Conservation (phyloP, 331 rosid species). For the Phaseolus coccineus region DNA sequence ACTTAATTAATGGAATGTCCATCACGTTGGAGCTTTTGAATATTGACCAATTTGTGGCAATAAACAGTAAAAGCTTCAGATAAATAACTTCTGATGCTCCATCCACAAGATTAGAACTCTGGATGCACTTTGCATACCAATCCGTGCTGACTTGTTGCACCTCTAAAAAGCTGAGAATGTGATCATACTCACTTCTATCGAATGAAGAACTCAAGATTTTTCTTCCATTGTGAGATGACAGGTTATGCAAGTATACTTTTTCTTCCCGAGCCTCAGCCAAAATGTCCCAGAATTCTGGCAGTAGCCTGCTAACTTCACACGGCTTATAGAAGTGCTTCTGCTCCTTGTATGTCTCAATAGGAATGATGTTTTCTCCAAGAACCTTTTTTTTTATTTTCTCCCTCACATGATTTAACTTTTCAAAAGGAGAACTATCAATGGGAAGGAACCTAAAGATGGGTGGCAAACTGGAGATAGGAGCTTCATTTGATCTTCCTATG, state of each 20-base stretch:
- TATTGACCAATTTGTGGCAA: conserved; percentile 59
- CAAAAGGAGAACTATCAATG: conserved; percentile 46
- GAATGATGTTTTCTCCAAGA: conserved; percentile 60
- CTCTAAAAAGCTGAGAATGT: conserved; percentile 58
- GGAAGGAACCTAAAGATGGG: conserved; percentile 68
- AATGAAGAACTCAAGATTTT: conserved; percentile 62
- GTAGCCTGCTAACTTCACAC: conserved; percentile 66
- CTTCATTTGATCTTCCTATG: conserved; percentile 23
- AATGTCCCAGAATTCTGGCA: conserved; percentile 72
- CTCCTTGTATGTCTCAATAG: conserved; percentile 61
- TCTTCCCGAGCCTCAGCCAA: conserved; percentile 50
- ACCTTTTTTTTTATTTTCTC: conserved; percentile 57
- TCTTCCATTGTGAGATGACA: conserved; percentile 71
- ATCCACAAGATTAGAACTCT: conserved; percentile 59
- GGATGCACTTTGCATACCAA: conserved; percentile 85
- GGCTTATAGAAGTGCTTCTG: conserved; percentile 78
- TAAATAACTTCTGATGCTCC: conserved; percentile 65
- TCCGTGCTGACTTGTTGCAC: conserved; percentile 56
- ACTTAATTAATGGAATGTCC: conserved; percentile 56
- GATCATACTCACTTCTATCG: conserved; percentile 55
- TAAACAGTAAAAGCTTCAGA: conserved; percentile 61
- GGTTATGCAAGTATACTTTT: conserved; percentile 52
- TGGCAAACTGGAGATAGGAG: conserved; percentile 58
- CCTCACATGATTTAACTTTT: conserved; percentile 61
- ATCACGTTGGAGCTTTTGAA: conserved; percentile 47